Evolutionary conservation across 2,329 filamentous ascomycete species (phyloP).

Genomic region (Penicillium sp.): DNA sequence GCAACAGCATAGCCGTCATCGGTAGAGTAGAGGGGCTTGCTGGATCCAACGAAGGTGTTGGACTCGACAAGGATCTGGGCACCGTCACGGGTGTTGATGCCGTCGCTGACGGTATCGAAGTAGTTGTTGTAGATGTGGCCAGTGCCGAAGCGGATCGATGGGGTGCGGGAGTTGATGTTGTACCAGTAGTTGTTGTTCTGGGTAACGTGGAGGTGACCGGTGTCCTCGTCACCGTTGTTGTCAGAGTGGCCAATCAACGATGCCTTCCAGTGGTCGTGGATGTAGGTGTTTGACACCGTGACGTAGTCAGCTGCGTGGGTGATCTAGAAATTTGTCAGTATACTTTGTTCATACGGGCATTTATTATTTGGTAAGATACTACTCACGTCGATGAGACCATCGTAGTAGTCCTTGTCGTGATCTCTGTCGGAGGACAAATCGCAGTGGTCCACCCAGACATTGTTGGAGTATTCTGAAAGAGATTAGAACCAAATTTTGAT

Average conservation of each 20-base stretch:
- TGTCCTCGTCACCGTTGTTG: conserved; percentile 64
- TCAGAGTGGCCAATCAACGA: conserved; percentile 66
- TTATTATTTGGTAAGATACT: background rate
- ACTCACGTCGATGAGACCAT: conserved; percentile 65
- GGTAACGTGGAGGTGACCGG: conserved; percentile 66
- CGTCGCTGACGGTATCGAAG: conserved; percentile 54
- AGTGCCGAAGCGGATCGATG: conserved; percentile 70
- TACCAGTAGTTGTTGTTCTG: conserved; percentile 70
- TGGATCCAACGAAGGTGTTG: conserved; percentile 57
- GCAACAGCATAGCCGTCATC: conserved; percentile 54
- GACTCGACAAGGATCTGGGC: conserved; percentile 67
- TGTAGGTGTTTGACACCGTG: conserved; percentile 58
- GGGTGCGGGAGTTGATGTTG: conserved; percentile 69
- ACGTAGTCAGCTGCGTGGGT: conserved; percentile 67
- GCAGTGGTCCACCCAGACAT: conserved; percentile 72
- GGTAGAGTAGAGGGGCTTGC: conserved; percentile 55
- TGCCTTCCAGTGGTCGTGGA: conserved; percentile 69
- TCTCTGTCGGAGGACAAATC: conserved; percentile 66
- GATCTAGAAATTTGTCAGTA: conserved; percentile 34
- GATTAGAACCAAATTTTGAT: background rate
- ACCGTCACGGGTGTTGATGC: conserved; percentile 63
- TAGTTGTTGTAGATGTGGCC: conserved; percentile 66
- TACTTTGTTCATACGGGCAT: background rate
- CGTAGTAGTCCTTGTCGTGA: conserved; percentile 72
- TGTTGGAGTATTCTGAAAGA: conserved; percentile 42